Conservation (phyloP, 306 rosid species). For the Ziziphus jujuba region DNA sequence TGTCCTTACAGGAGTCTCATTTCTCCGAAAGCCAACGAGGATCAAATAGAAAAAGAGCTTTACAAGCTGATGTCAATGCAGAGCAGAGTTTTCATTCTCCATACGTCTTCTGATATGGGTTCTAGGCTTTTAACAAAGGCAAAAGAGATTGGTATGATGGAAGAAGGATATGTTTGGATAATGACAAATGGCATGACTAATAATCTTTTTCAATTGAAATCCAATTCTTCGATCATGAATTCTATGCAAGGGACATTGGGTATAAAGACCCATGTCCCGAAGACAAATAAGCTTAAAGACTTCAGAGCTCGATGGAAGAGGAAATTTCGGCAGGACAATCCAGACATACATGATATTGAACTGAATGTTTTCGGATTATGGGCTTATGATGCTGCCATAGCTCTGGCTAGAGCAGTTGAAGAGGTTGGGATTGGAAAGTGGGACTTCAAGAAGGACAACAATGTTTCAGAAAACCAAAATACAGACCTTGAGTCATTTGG, state of each 20-base stretch:
- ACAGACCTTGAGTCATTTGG: slow-evolving; percentile 33
- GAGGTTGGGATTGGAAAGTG: too few relatives aligned
- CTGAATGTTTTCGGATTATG: too few relatives aligned
- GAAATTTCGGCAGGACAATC: too few relatives aligned
- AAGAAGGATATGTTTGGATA: slow-evolving; percentile 48
- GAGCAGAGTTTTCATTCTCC: slow-evolving; percentile 34
- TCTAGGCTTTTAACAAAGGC: slow-evolving; percentile 31
- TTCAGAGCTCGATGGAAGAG: too few relatives aligned
- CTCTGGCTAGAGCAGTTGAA: too few relatives aligned
- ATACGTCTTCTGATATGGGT: slow-evolving; percentile 8
- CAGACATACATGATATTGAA: too few relatives aligned
- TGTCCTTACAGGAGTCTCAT: slow-evolving; percentile 27
- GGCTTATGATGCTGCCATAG: too few relatives aligned
- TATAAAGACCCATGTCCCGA: too few relatives aligned
- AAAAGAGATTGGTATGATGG: slow-evolving; percentile 38
- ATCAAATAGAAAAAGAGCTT: slow-evolving; percentile 27
- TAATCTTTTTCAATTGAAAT: too few relatives aligned
- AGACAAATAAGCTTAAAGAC: too few relatives aligned
- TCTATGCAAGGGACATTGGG: too few relatives aligned
- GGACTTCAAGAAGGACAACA: neutral
- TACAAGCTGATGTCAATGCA: slow-evolving; percentile 28
- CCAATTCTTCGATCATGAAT: too few relatives aligned
- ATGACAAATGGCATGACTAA: slow-evolving; percentile 25
- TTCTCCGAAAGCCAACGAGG: slow-evolving; percentile 15
- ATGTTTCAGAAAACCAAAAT: slow-evolving; percentile 16